Evolutionary conservation across 2,329 filamentous ascomycete species (phyloP), one percentile per base, ranked within the genome.

Genomic region (Aspergillus floridensis): DNA sequence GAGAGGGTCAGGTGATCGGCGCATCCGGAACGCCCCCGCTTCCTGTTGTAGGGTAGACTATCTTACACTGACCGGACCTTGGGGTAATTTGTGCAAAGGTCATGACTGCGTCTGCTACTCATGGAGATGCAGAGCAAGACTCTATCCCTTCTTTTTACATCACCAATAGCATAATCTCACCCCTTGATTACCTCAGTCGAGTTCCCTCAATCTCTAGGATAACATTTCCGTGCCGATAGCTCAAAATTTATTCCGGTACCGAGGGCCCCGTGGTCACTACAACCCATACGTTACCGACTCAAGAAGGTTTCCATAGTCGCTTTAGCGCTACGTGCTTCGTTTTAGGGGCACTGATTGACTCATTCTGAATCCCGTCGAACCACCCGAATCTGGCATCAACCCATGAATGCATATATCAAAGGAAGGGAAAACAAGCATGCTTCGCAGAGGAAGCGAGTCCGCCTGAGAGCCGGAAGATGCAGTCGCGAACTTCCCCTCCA

Each of bases 1-100:
- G 38, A 50, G 54, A 46, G 54, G 60, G 52, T 67, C 65, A 67
- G 64, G 65, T 67, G 65, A 67, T 67, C 64, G 59, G 58, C 65
- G 64, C 61, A 59, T 64, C 61, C 64, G 57, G 62, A 31, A 55
- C 31, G 41, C 53, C 53, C 53, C 53, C 41, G 41, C 47, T 55
- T 55, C 26, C 24, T 29, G 16, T 41, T 16, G 38, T 19, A 16
- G n/a, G 38, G 4, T 44, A 44, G 6, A 44, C 38, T 19, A 29
- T 29, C 26, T 29, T 8, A 29, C 26, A 29, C 7, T 29, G 26
- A 8, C 26, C 26, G 26, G 26, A 29, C 26, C 26, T 44, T 44
- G 38, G 38, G 38, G 38, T 44, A 44, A 19, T n/a, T 16, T 14
- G 14, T 5, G 16, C 10, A 35, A 35, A 16, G 2, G 16, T 19